These are phyloP conservation scores for Globisporangium megalacanthum DNA, from an alignment of 352 stramenopile species.

Conservation along the genomic window DNA sequence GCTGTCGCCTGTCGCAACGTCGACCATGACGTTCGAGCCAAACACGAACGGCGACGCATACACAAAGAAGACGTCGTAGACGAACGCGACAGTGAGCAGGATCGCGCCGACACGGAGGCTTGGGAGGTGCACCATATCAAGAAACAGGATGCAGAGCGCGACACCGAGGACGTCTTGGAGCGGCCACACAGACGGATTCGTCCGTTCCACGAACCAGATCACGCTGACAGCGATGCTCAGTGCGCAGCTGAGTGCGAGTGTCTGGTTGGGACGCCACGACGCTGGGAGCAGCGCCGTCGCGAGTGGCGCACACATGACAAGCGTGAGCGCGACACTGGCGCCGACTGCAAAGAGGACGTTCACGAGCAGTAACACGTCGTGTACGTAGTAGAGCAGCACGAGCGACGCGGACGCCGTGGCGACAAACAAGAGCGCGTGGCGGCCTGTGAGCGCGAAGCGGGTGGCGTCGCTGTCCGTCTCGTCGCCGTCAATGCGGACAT, in stretches of 20 bases:
- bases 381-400: constrained; percentile 63
- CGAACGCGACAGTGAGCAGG: constrained; percentile 88
- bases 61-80: constrained; percentile 97
- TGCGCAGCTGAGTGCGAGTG: constrained; percentile 7
- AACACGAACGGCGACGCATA: constrained; percentile 92
- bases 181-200: constrained; percentile 66
- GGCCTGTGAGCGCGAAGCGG: constrained; percentile 38
- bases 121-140: constrained; percentile 89
- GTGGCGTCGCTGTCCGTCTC: neutral
- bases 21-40: constrained; percentile 90
- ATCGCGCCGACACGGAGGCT: constrained; percentile 88
- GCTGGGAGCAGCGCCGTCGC: neutral
- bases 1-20: constrained; percentile 87
- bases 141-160: constrained; percentile 91
- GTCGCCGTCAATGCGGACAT: constrained; percentile 27
- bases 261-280: neutral
- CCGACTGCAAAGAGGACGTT: constrained; percentile 53
- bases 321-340: constrained; percentile 34
- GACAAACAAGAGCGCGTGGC: constrained; percentile 52
- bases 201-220: constrained; percentile 58
- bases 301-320: constrained; percentile 37
- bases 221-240: constrained; percentile 22
- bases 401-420: constrained; percentile 47
- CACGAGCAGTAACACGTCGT: constrained; percentile 38
- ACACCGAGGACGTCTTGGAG: constrained; percentile 91